phyloP scores from a whole-genome alignment of 257 asterid genomes.

The Leonotis leonurus region DNA sequence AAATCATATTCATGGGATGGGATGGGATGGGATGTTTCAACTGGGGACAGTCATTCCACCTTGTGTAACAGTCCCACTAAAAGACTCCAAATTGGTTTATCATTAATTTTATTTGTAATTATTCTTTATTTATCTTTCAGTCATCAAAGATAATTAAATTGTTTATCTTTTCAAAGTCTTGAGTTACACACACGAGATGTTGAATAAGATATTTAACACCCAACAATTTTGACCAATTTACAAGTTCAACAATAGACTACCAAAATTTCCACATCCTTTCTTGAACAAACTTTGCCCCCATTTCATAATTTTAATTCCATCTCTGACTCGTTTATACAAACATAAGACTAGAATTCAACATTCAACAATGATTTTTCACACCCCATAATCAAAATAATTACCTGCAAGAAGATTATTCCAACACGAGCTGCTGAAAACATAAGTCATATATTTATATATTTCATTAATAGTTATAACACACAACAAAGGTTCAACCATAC shows the following conservation, averaged over 20 bases:
- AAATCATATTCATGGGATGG: neutral
- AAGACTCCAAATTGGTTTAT: too few relatives aligned
- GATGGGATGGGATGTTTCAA: too few relatives aligned
- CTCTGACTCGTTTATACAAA: too few relatives aligned
- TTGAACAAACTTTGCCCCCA: neutral
- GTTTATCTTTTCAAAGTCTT: neutral
- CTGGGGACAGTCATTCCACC: too few relatives aligned
- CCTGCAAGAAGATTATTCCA: neutral
- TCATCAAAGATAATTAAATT: neutral
- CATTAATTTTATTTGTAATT: too few relatives aligned
- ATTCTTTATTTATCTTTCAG: too few relatives aligned
- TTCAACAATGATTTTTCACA: neutral
- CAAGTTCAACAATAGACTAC: too few relatives aligned
- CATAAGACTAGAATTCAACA: too few relatives aligned
- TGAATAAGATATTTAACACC: too few relatives aligned
- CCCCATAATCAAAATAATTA: neutral
- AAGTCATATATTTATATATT: conserved; percentile 15
- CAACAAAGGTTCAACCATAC: conserved; percentile 16
- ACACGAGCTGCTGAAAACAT: neutral
- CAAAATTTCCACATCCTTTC: conserved; percentile 3
- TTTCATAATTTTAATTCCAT: conserved; percentile 1
- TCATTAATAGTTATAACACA: conserved; percentile 15
- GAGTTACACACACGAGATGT: too few relatives aligned
- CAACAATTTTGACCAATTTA: neutral
- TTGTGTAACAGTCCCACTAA: too few relatives aligned